These are phyloP conservation scores for Rusavskia elegans DNA, from an alignment of 495 filamentous ascomycete genomes.

Conservation along the genomic window DNA sequence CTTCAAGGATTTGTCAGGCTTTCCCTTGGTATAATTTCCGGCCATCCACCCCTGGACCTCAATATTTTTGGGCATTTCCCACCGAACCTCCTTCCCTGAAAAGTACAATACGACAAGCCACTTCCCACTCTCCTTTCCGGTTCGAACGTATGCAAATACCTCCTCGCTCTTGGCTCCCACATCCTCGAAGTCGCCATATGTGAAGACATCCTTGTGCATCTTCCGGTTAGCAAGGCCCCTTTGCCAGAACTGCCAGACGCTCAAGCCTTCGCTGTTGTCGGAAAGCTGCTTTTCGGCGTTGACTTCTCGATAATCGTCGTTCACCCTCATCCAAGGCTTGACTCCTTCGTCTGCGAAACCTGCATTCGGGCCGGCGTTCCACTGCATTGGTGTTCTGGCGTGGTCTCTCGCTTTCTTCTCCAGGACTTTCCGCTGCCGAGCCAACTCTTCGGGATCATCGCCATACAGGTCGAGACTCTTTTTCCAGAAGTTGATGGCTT, in stretches of 20 bases:
- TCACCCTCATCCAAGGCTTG: constrained; percentile 42
- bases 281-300: constrained; percentile 33
- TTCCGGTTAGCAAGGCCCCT: constrained; percentile 22
- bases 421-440: constrained; percentile 21
- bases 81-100: constrained; percentile 19
- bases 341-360: constrained; percentile 31
- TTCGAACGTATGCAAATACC: constrained; percentile 25
- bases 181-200: constrained; percentile 21
- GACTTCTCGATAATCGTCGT: constrained; percentile 33
- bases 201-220: constrained; percentile 24
- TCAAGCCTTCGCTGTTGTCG: constrained; percentile 8
- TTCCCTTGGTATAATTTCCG: constrained; percentile 21
- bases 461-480: constrained; percentile 15
- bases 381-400: constrained; percentile 45
- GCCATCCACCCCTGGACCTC: constrained; percentile 23
- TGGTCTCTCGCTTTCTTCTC: constrained; percentile 42
- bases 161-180: constrained; percentile 11
- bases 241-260: constrained; percentile 29
- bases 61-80: constrained; percentile 18
- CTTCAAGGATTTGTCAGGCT: constrained; percentile 10
- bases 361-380: constrained; percentile 32
- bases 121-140: constrained; percentile 13
- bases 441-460: constrained; percentile 22
- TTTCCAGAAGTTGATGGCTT: constrained; percentile 31
- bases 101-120: constrained; percentile 29